Percentiles rank a stretch among this genome's conserved stretches.
Evolutionary conservation across 2,329 filamentous ascomycete genomes (phyloP).

Genomic region (Corinectria fuckeliana): DNA sequence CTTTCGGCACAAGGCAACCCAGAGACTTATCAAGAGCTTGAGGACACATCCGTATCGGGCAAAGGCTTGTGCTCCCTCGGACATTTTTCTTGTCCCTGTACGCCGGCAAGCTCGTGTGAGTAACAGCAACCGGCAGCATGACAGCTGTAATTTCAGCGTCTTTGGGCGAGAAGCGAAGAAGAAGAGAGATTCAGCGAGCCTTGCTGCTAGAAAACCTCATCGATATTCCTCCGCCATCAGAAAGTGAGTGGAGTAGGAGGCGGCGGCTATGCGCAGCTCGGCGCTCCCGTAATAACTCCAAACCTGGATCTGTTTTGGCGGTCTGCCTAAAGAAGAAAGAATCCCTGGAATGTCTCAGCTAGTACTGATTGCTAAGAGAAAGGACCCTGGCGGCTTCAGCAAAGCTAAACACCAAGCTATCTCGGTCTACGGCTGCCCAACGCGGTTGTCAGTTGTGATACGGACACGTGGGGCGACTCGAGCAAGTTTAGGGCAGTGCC

Average conservation of each 20-base stretch:
- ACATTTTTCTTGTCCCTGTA: constrained; percentile 50
- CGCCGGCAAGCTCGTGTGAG: constrained; percentile 46
- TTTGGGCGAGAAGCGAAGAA: constrained; percentile 4
- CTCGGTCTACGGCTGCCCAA: neutral
- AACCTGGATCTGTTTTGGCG: constrained; percentile 8
- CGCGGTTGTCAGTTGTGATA: constrained; percentile 31
- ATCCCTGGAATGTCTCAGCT: constrained; percentile 9
- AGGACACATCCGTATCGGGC: constrained; percentile 28
- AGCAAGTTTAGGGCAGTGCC: constrained; percentile 13
- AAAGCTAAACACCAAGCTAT: constrained; percentile 18
- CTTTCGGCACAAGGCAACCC: constrained; percentile 4
- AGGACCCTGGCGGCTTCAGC: constrained; percentile 9
- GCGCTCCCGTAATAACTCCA: constrained; percentile 19
- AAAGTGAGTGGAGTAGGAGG: constrained; percentile 20
- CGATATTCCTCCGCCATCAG: constrained; percentile 22
- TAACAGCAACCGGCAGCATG: constrained; percentile 38
- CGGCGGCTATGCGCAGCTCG: constrained; percentile 28
- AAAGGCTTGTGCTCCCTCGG: constrained; percentile 46
- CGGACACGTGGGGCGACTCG: constrained; percentile 36
- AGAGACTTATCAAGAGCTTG: constrained; percentile 19
- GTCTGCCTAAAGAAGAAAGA: constrained; percentile 3
- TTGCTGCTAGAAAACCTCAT: constrained; percentile 28
- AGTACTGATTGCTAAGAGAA: constrained; percentile 6
- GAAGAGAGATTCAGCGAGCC: constrained; percentile 9
- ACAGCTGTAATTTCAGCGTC: constrained; percentile 26